These are phyloP conservation scores for Aspergillus taichungensis DNA, from an alignment of 495 filamentous ascomycete genomes.

Conservation along the genomic window DNA sequence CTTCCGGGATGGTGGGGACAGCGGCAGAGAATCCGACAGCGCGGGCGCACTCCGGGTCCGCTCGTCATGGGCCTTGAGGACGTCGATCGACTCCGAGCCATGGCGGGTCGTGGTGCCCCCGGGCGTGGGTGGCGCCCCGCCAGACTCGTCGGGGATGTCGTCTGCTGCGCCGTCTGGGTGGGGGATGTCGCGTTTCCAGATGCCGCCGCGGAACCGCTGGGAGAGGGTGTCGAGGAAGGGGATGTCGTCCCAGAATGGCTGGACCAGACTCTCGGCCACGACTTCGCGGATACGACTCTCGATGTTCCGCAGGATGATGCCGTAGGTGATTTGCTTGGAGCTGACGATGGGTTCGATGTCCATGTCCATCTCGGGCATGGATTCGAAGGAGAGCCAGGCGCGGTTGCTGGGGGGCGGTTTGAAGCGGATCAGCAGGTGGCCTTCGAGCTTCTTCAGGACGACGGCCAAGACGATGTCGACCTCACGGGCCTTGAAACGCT, in stretches of 20 bases:
- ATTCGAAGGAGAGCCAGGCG: conserved; percentile 88
- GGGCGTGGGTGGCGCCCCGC: conserved; percentile 37
- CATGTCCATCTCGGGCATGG: conserved; percentile 85
- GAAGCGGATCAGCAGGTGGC: conserved; percentile 73
- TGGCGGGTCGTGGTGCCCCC: conserved; percentile 19
- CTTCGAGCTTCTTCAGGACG: conserved; percentile 76
- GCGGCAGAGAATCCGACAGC: conserved; percentile 23
- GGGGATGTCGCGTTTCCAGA: conserved; percentile 63
- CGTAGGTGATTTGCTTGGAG: conserved; percentile 89
- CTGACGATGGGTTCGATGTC: conserved; percentile 91
- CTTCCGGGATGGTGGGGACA: conserved; percentile 27
- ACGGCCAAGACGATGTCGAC: conserved; percentile 84
- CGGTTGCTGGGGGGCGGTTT: conserved; percentile 95
- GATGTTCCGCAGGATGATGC: conserved; percentile 82
- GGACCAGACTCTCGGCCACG: conserved; percentile 83
- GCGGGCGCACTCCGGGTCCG: conserved; percentile 53
- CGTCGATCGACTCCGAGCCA: conserved; percentile 17
- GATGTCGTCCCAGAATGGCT: conserved; percentile 91
- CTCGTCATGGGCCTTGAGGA: conserved; percentile 38
- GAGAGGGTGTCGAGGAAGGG: conserved; percentile 74
- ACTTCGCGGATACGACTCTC: conserved; percentile 92
- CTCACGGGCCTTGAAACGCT: conserved; percentile 80
- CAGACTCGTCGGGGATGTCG: conserved; percentile 49
- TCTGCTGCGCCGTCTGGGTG: conserved; percentile 32
- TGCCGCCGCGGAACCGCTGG: conserved; percentile 76